These are phyloP conservation scores for Escovopsis sp. DNA, from an alignment of 2,329 filamentous ascomycete species.

Conservation along the genomic window DNA sequence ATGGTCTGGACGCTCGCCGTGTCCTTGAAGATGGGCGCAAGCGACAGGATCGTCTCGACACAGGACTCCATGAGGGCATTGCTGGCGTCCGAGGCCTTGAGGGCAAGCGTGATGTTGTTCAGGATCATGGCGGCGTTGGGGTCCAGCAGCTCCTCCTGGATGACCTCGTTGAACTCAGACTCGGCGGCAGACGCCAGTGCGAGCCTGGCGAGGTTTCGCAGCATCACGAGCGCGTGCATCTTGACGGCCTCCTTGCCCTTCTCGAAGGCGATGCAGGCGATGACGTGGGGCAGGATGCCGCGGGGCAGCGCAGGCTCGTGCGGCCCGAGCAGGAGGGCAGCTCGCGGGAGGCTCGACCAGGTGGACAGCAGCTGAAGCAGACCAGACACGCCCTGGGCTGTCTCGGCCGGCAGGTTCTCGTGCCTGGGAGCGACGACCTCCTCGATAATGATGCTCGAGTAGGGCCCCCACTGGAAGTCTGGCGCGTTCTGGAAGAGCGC, in stretches of 20 bases:
- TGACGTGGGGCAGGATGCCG: constrained; percentile 53
- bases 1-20: constrained; percentile 59
- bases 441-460: constrained; percentile 53
- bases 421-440: constrained; percentile 67
- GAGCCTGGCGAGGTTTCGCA: constrained; percentile 52
- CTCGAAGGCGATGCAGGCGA: constrained; percentile 53
- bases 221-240: constrained; percentile 60
- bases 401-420: constrained; percentile 66
- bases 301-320: constrained; percentile 29
- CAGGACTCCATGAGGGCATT: constrained; percentile 66
- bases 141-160: constrained; percentile 39
- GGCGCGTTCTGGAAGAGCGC: constrained; percentile 61
- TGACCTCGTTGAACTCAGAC: constrained; percentile 40
- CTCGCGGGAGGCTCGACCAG: constrained; percentile 56
- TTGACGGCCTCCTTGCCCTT: constrained; percentile 81
- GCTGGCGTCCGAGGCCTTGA: constrained; percentile 44
- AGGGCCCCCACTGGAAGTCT: constrained; percentile 55
- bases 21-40: constrained; percentile 55
- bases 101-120: constrained; percentile 50
- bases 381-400: constrained; percentile 75
- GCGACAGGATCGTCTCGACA: constrained; percentile 62
- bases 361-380: constrained; percentile 66
- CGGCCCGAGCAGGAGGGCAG: constrained; percentile 48
- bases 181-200: constrained; percentile 38
- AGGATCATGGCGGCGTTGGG: constrained; percentile 45